Evolutionary conservation across 2,329 filamentous ascomycete genomes (phyloP), one percentile per base, ranked within the genome.

Genomic region (Hansfordia pulvinata): DNA sequence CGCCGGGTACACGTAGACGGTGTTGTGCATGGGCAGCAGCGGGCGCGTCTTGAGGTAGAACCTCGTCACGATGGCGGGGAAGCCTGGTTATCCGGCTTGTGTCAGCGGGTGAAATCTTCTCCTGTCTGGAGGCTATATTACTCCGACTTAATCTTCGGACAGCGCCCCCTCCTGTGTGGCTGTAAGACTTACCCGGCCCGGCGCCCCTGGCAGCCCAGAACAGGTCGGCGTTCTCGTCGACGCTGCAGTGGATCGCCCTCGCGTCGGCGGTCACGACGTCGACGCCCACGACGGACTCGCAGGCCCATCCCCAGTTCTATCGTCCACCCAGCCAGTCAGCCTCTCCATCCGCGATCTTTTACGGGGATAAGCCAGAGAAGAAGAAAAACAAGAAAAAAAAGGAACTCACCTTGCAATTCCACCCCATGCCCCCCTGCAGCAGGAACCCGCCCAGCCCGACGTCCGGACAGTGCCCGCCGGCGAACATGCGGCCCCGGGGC

Each of bases 351-450:
- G n/a, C n/a, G n/a, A n/a, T n/a, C n/a, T n/a, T n/a, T n/a, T n/a
- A n/a, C n/a, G n/a, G n/a, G n/a, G n/a, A n/a, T n/a, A n/a, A n/a
- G n/a, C n/a, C n/a, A n/a, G n/a, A n/a, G n/a, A n/a, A n/a, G n/a
- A n/a, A n/a, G n/a, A n/a, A n/a, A n/a, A n/a, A n/a, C 15, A 12
- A 19, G 12, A 6, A 9, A 6, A 9, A 6, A 9, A 14, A 14
- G 8, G 17, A 4, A 40, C 51, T 29, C 32, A 62, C 59, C 41
- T 56, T 60, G 35, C 59, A 66, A 36, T 67, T 68, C 65, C 65
- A 71, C 0, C 65, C 65, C 61, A 69, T 68, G 2, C 65, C 65
- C 0, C 65, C 66, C 35, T 69, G 64, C 10, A 71, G 40, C 13
- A 69, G 39, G 33, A 69, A 69, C 0, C 65, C 65, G 1, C 64